Conservation (phyloP, 2,329 filamentous ascomycete species). For the Lasiodiplodia hormozganensis region DNA sequence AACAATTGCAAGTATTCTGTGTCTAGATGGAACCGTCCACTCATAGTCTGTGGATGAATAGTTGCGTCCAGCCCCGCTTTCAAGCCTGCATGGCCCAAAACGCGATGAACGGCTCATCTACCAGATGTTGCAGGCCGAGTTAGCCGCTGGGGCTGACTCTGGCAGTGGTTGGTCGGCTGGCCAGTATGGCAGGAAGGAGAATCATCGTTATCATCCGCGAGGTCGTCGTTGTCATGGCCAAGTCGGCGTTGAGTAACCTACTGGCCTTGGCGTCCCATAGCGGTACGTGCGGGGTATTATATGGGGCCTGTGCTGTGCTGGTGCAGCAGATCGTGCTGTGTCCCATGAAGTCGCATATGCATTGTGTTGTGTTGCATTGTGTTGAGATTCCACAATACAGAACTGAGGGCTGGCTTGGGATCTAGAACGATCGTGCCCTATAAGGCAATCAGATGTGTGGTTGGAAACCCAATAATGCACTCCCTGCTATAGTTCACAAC, state of each 20-base stretch:
- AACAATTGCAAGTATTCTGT: too few relatives aligned
- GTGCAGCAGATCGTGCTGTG: conserved; percentile 50
- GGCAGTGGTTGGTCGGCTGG: conserved; percentile 45
- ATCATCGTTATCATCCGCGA: conserved; percentile 50
- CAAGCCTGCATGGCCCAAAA: too few relatives aligned
- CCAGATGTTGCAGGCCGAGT: conserved; percentile 46
- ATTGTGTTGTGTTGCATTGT: conserved; percentile 51
- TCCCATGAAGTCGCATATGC: conserved; percentile 30
- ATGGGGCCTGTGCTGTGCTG: conserved; percentile 50
- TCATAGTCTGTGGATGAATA: too few relatives aligned
- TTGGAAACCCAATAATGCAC: too few relatives aligned
- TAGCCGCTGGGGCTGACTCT: conserved; percentile 43
- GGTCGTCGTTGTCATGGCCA: conserved; percentile 46
- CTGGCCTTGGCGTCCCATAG: conserved; percentile 52
- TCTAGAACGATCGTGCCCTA: neutral
- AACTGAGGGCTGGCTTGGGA: neutral
- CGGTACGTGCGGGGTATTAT: conserved; percentile 51
- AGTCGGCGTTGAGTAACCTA: conserved; percentile 51
- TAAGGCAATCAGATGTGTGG: neutral
- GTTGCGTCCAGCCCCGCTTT: too few relatives aligned
- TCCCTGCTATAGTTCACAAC: neutral
- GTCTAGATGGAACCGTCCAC: too few relatives aligned
- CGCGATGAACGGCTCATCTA: conserved; percentile 34
- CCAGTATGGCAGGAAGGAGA: conserved; percentile 50
- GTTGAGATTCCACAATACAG: conserved; percentile 18